Conservation (phyloP, 139 green algal genomes). For the Dunaliella sp. region DNA sequence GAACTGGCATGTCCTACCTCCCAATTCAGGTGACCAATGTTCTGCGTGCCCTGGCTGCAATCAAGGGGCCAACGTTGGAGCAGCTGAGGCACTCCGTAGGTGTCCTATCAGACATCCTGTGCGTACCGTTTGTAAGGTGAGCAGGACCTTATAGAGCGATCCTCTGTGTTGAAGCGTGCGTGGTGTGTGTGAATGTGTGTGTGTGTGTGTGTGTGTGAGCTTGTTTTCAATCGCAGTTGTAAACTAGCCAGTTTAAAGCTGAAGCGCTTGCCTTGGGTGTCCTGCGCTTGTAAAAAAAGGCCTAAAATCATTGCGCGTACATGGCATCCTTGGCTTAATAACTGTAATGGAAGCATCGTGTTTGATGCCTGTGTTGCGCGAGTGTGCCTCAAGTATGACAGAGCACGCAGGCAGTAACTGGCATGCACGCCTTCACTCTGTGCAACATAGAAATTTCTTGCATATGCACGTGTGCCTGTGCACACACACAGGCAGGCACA, state of each 20-base stretch:
- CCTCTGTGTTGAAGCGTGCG: neutral
- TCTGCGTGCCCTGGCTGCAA: neutral
- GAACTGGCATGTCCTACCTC: too few relatives aligned
- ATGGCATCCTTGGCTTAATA: neutral
- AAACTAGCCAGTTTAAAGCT: neutral
- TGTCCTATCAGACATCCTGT: neutral
- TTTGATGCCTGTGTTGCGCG: too few relatives aligned
- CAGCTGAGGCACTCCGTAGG: neutral
- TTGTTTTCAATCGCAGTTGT: neutral
- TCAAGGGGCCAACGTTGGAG: neutral
- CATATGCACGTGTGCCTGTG: neutral
- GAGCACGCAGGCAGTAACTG: too few relatives aligned
- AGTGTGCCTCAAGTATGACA: too few relatives aligned
- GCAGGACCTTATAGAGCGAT: neutral
- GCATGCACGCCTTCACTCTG: too few relatives aligned
- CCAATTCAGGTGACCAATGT: too few relatives aligned
- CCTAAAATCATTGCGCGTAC: neutral
- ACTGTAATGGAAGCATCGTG: too few relatives aligned
- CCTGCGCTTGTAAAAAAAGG: neutral
- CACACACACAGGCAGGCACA: neutral
- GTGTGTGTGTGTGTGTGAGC: slow-evolving; percentile 10
- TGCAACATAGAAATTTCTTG: neutral
- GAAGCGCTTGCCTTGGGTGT: too few relatives aligned
- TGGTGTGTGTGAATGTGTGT: neutral
- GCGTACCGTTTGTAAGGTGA: neutral